Percentiles rank a stretch among this genome's conserved stretches.
Evolutionary conservation across 441 rosid species (phyloP).

Genomic region (Mallotus repandus): DNA sequence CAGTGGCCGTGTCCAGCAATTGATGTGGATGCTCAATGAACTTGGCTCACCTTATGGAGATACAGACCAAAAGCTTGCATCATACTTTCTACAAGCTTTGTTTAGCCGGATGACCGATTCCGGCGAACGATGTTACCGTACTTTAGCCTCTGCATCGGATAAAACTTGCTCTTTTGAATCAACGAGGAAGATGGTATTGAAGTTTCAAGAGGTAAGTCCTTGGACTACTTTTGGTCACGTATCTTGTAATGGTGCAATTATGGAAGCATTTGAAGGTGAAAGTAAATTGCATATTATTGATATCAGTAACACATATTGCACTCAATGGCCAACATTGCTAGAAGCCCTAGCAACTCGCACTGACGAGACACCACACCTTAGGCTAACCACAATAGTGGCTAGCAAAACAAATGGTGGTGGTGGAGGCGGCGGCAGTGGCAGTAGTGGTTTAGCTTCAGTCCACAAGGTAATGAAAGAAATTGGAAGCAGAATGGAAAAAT

Average conservation of each 20-base stretch:
- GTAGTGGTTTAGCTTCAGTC: constrained; percentile 38
- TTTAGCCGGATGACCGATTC: constrained; percentile 79
- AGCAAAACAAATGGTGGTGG: constrained; percentile 32
- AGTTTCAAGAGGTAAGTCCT: constrained; percentile 91
- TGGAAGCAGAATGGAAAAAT: constrained; percentile 78
- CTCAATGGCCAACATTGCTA: constrained; percentile 97
- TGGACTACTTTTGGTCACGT: constrained; percentile 97
- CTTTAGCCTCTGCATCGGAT: constrained; percentile 58
- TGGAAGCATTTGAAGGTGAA: constrained; percentile 89
- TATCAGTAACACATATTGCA: constrained; percentile 80
- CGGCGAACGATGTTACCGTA: constrained; percentile 60
- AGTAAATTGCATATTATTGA: constrained; percentile 74
- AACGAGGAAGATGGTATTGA: constrained; percentile 67
- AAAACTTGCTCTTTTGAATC: constrained; percentile 75
- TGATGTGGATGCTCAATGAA: constrained; percentile 93
- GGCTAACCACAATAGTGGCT: constrained; percentile 66
- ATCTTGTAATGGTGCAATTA: constrained; percentile 81
- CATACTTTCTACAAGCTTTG: constrained; percentile 86
- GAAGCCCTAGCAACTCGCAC: constrained; percentile 90
- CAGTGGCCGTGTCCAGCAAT: constrained; percentile 61
- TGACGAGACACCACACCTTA: constrained; percentile 76
- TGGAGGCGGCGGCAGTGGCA: background rate
- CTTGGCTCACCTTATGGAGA: constrained; percentile 85
- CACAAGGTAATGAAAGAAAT: constrained; percentile 87
- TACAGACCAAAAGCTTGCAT: constrained; percentile 71